Evolutionary conservation across 2,329 filamentous ascomycete species (phyloP).

Genomic region (Aphanocladium album): DNA sequence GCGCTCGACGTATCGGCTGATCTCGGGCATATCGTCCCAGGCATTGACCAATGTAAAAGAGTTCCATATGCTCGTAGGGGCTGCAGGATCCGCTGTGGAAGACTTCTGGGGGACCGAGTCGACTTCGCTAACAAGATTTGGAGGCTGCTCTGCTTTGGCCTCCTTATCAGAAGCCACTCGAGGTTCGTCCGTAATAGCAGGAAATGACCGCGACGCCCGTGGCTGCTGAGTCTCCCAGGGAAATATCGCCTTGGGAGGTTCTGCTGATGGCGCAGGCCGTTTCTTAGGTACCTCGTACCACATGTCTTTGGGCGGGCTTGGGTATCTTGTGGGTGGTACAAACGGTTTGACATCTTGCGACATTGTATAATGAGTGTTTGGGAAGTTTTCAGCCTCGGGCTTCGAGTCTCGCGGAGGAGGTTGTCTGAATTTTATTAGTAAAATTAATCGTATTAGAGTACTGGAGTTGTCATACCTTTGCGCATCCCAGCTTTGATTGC

Average conservation of each 20-base stretch:
- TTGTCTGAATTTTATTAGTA: conserved; percentile 41
- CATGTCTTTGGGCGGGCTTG: conserved; percentile 81
- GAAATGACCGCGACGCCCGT: conserved; percentile 60
- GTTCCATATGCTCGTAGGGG: conserved; percentile 60
- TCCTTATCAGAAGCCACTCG: conserved; percentile 6
- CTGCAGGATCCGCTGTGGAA: conserved; percentile 18
- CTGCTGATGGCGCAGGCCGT: conserved; percentile 46
- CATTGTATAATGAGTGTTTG: conserved; percentile 75
- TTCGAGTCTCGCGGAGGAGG: conserved; percentile 61
- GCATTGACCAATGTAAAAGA: conserved; percentile 75
- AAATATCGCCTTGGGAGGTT: conserved; percentile 68
- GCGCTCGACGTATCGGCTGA: conserved; percentile 78
- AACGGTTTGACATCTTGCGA: conserved; percentile 71
- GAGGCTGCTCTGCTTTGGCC: conserved; percentile 15
- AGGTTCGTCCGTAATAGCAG: conserved; percentile 14
- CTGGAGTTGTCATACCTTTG: conserved; percentile 41
- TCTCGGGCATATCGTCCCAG: conserved; percentile 89
- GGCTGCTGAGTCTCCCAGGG: conserved; percentile 78
- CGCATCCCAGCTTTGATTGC: conserved; percentile 46
- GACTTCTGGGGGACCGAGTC: not conserved
- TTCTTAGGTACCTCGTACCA: conserved; percentile 76
- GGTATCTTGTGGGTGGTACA: conserved; percentile 69
- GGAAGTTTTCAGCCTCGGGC: conserved; percentile 83
- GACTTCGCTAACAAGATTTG: conserved; percentile 9
- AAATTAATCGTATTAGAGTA: conserved; percentile 11